Evolutionary conservation across 1,284 basidiomycete species (phyloP), one percentile per base, ranked within the genome.

Genomic region (Malassezia yamatoensis): DNA sequence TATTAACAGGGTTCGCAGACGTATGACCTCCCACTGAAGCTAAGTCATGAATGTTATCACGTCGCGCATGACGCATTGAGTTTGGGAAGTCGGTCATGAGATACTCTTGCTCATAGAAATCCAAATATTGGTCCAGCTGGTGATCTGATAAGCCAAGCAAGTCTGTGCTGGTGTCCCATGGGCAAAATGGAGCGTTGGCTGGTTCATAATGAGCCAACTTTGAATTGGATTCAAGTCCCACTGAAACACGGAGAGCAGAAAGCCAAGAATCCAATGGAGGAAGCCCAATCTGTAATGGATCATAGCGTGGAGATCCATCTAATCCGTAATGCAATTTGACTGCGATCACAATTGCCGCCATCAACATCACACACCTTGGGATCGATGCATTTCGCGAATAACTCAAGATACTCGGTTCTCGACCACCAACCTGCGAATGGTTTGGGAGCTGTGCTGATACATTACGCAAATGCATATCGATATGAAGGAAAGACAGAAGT

Each of bases 361-460:
- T 76, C 20, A 91, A 76, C 5, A 82, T 80, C 24, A 88, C 78
- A 71, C 93, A 90, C n/a, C 85, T 82, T 9, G 88, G 83, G 18
- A 82, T 35, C 7, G 48, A 21, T 79, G 65, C 80, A 81, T 70
- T 86, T 50, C 61, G 58, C 29, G 62, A 49, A 42, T 59, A 58
- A 8, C 40, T 55, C 36, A 39, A 8, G 3, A 41, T 39, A 12
- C 49, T 39, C 3, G 21, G 40, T 29, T 34, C 42, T n/a, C 29
- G 13, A 7, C 24, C 13, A 12, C n/a, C 18, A 7, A 29, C 24
- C 20, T 34, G 35, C 15, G 46, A 7, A 5, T n/a, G 20, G 33
- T 46, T 3, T 10, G 48, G 38, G 12, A 54, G 36, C 48, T 35
- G 12, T 10, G 48, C 42, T 12, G 54, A 18, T 15, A 41, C 42